Evolutionary conservation across 108 stramenopile genomes (phyloP).

Genomic region (Mediolabrus comicus): DNA sequence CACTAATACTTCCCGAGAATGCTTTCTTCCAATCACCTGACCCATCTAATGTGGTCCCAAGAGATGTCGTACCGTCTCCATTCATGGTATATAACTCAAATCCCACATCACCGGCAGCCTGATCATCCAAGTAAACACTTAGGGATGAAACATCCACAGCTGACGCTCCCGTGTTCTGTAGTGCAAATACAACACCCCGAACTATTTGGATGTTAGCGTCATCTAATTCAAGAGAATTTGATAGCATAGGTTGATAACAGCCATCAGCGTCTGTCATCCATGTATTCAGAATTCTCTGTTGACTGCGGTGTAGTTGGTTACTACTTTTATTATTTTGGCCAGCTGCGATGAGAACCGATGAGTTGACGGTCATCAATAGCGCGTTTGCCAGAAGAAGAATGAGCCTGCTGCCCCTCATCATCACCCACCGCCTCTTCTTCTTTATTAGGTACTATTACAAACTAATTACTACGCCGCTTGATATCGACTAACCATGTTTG

Average conservation of each 20-base stretch:
- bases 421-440: too few relatives aligned
- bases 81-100: not conserved
- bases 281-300: not conserved
- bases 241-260: not conserved
- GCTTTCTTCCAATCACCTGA: not conserved
- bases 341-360: not conserved
- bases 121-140: not conserved
- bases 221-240: not conserved
- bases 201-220: not conserved
- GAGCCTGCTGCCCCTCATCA: too few relatives aligned
- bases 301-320: not conserved
- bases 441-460: too few relatives aligned
- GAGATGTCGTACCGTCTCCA: not conserved
- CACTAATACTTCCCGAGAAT: not conserved
- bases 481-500: too few relatives aligned
- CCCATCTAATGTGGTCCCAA: not conserved
- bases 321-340: not conserved
- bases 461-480: too few relatives aligned
- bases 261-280: not conserved
- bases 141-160: not conserved
- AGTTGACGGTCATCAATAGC: too few relatives aligned
- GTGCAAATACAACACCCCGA: not conserved
- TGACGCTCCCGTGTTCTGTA: not conserved
- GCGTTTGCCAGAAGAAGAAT: too few relatives aligned
- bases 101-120: not conserved